Conservation (phyloP, 805 yeast genomes). For the Zygoascus biomembranicola region DNA sequence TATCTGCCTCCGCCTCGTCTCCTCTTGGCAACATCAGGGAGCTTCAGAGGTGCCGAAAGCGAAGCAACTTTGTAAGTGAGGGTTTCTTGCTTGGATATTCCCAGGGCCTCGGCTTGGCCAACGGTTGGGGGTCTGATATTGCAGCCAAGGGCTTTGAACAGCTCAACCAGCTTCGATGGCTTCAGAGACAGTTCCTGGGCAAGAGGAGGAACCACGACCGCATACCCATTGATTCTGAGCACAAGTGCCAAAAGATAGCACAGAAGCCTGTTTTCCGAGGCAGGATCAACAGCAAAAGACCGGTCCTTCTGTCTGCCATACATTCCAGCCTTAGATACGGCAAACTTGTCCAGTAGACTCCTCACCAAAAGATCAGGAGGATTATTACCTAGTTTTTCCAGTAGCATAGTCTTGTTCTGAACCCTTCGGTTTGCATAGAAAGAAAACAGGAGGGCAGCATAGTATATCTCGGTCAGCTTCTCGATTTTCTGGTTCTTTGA, state of each 20-base stretch:
- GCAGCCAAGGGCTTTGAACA: slow-evolving; percentile 81
- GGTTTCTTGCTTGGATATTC: slow-evolving; percentile 25
- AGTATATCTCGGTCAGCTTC: slow-evolving; percentile 46
- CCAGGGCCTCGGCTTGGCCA: slow-evolving; percentile 29
- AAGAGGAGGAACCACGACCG: slow-evolving; percentile 68
- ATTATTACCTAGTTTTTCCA: slow-evolving; percentile 47
- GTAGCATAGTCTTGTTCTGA: slow-evolving; percentile 48
- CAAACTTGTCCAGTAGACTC: slow-evolving; percentile 62
- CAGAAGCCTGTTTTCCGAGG: slow-evolving; percentile 75
- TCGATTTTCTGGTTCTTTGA: slow-evolving; percentile 46
- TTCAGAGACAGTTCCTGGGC: slow-evolving; percentile 79
- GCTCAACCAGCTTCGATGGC: slow-evolving; percentile 57
- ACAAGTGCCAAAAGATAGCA: slow-evolving; percentile 68
- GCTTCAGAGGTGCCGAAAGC: slow-evolving; percentile 78
- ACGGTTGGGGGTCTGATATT: slow-evolving; percentile 56
- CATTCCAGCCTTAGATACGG: slow-evolving; percentile 48
- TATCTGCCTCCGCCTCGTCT: slow-evolving; percentile 1
- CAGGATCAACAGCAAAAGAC: slow-evolving; percentile 78
- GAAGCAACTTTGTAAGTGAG: slow-evolving; percentile 69
- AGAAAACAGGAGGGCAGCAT: slow-evolving; percentile 72
- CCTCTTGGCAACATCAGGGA: slow-evolving; percentile 67
- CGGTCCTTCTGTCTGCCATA: slow-evolving; percentile 58
- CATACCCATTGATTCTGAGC: slow-evolving; percentile 67
- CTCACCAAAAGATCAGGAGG: slow-evolving; percentile 71
- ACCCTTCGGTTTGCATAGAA: slow-evolving; percentile 66